Base-by-base conservation (phyloP, 495 filamentous ascomycete genomes). In the Penicillium fimorum region DNA sequence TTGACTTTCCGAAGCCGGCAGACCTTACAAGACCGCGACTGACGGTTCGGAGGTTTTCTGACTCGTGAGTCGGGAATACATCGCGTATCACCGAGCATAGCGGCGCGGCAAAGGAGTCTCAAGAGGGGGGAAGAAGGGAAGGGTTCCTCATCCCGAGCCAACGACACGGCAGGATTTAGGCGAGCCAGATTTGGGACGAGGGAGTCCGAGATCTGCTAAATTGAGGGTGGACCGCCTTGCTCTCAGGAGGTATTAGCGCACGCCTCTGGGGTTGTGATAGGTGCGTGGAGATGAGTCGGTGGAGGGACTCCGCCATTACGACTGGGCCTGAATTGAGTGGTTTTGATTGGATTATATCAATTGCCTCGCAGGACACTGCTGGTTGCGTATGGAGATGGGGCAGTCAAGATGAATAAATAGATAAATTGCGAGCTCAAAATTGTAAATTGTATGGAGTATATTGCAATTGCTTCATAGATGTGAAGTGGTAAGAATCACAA, bases 1-100 rank as follows among this genome's bases (percentile, higher is more conserved):
- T 76, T 76, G 63, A 78, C 75, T 62, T 78, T 78, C 50, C 75
- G 73, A 58, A 66, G 53, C 47, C 75, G 69, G 47, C 75, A 78
- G 55, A 78, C 74, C 54, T 70, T 75, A 55, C 75, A 78, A 58
- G 75, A 76, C 22, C 72, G 72, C 45, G 69, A 73, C 61, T 76
- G 75, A 42, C 75, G 71, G 42, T 56, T 71, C 7, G 62, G 46
- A 42, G 60, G 55, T 54, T 61, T 68, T 61, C 50, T 62, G 59
- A 55, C 57, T 55, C 55, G 55, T 32, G 48, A 56, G 50, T 70
- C 64, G 56, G 65, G 56, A 50, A 57, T 63, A 55, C 65, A 29
- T 59, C 46, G 62, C 50, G 58, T 58, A 52, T 70, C 61, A 60
- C 59, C 57, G 47, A 59, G 48, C 61, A 70, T 71, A 57, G 57